A percentile compares a stretch with the other conserved stretches of the same genome.
phyloP scores from a whole-genome alignment of 2,329 filamentous ascomycete genomes.

The Aspergillus hiratsukae region DNA sequence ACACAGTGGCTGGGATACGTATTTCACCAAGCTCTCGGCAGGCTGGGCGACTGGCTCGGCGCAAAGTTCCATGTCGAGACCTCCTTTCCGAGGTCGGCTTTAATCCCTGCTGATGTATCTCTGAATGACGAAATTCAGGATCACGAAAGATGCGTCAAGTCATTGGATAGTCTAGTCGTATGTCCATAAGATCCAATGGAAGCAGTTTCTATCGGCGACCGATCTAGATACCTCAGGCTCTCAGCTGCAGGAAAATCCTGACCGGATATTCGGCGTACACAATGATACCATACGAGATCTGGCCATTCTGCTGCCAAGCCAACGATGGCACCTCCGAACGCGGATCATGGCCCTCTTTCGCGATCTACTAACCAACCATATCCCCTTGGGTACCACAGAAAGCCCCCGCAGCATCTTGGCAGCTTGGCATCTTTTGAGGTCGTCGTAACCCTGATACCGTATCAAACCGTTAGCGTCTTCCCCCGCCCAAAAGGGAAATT shows the following conservation, averaged over 20 bases:
- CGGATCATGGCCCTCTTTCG: conserved; percentile 12
- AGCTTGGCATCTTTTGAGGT: conserved; percentile 14
- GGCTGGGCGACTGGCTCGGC: conserved; percentile 14
- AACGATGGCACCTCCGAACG: conserved; percentile 15
- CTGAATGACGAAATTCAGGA: background rate
- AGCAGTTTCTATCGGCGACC: no score
- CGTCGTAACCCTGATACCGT: conserved; percentile 5
- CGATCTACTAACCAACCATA: conserved; percentile 7
- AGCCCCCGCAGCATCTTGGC: conserved; percentile 19
- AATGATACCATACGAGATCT: background rate
- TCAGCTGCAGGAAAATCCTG: background rate
- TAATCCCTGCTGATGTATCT: background rate
- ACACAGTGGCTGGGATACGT: background rate
- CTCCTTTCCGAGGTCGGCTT: conserved; percentile 1
- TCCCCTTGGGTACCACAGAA: background rate
- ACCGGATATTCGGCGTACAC: background rate
- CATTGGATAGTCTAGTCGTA: background rate
- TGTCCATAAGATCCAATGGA: no score
- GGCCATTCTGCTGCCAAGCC: conserved; percentile 15
- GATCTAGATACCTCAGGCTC: no score
- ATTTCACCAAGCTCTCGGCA: conserved; percentile 13
- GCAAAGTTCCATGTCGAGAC: background rate
- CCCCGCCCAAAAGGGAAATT: background rate
- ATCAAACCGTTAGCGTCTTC: background rate
- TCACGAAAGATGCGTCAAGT: background rate